phyloP scores from a whole-genome alignment of 148 eudicot genomes.

The Silene conica region DNA sequence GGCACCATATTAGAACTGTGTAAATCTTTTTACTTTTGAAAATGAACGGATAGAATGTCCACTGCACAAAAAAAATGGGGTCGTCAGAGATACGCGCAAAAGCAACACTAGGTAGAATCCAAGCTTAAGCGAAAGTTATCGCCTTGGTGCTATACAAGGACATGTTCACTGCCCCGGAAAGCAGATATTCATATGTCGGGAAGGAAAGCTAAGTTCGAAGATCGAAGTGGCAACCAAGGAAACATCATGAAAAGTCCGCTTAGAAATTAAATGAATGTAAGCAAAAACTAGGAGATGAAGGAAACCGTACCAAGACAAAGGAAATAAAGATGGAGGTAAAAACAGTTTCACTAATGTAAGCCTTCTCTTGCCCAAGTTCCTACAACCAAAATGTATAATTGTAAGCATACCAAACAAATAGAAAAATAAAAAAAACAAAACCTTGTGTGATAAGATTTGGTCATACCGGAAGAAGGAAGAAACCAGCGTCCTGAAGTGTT shows the following conservation, averaged over 20 bases:
- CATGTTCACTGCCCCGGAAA: too few relatives aligned
- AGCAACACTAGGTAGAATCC: not conserved
- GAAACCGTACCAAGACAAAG: constrained; percentile 65
- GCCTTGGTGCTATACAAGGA: too few relatives aligned
- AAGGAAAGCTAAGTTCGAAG: too few relatives aligned
- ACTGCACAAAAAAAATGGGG: constrained; percentile 47
- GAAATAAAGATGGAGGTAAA: constrained; percentile 72
- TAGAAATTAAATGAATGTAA: not conserved
- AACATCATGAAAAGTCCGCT: not conserved
- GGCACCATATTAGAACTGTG: constrained; percentile 97
- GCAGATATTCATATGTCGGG: too few relatives aligned
- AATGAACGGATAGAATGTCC: constrained; percentile 97
- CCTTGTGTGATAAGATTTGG: not conserved
- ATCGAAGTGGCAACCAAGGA: too few relatives aligned
- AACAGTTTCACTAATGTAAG: constrained; percentile 82
- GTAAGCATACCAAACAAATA: not conserved
- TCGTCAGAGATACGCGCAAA: not conserved
- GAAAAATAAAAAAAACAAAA: not conserved
- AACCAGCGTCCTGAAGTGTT: constrained; percentile 84
- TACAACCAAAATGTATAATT: constrained; percentile 19
- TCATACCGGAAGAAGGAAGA: constrained; percentile 84
- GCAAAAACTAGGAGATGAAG: not conserved
- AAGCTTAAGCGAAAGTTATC: not conserved
- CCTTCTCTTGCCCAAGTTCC: constrained; percentile 91
- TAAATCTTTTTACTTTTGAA: constrained; percentile 87